Evolutionary conservation across 2,329 filamentous ascomycete genomes (phyloP).

Genomic region (Capronia coronata): DNA sequence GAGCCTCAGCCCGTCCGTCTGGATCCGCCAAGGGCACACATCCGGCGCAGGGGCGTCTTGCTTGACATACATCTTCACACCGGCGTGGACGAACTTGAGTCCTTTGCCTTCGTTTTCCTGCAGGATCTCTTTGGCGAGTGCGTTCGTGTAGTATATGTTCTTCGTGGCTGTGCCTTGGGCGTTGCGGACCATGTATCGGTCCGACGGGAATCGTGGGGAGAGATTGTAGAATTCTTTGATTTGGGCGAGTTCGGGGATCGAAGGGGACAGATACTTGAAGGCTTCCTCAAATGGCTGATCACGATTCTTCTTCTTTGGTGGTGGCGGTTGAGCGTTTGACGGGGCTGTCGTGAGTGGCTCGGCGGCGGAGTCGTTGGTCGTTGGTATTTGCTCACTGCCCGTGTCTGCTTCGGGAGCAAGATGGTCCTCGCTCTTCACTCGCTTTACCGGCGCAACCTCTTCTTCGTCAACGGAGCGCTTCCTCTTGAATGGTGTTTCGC

Average conservation of each 20-base stretch:
- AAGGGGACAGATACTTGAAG: conserved; percentile 71
- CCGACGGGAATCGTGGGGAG: conserved; percentile 73
- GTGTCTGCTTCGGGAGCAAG: not conserved
- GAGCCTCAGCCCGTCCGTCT: conserved; percentile 87
- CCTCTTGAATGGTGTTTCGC: conserved; percentile 16
- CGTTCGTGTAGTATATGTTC: conserved; percentile 93
- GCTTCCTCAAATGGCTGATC: conserved; percentile 68
- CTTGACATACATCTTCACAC: conserved; percentile 99
- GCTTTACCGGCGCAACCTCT: conserved; percentile 13
- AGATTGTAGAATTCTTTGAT: conserved; percentile 83
- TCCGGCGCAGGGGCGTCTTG: conserved; percentile 83
- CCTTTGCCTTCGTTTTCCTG: conserved; percentile 80
- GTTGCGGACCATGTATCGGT: conserved; percentile 95
- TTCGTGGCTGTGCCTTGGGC: conserved; percentile 79
- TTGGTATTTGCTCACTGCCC: not conserved
- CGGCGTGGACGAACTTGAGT: conserved; percentile 92
- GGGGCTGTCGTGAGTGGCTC: not conserved
- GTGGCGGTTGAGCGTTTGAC: not conserved
- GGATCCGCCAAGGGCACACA: conserved; percentile 89
- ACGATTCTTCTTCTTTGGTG: conserved; percentile 34
- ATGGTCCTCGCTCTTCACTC: conserved; percentile 21
- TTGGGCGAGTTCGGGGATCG: conserved; percentile 67
- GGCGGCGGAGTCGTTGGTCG: not conserved
- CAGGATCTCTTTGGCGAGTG: conserved; percentile 77
- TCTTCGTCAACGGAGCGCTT: conserved; percentile 21